Evolutionary conservation across 345 rosid genomes (phyloP), one percentile per base, ranked within the genome.

Genomic region (Hevea brasiliensis): DNA sequence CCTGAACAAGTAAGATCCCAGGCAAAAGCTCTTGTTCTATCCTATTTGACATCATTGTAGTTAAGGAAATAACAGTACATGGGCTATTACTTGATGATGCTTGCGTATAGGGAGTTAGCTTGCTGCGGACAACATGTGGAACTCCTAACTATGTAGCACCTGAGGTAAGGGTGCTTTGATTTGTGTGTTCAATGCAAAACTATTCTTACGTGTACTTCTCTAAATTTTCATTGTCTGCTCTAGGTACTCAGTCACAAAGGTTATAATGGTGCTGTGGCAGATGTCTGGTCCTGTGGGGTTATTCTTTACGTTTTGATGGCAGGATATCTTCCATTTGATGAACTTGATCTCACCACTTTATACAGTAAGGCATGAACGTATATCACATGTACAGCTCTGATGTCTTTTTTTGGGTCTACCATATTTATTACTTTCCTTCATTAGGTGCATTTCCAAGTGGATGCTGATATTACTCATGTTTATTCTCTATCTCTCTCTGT

Each of bases 101-200:
- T 55, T 84, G 67, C 47, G 24, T 20, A 14, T 62, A 92, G 98
- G 98, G 97, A 72, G 96, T 90, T 79, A 88, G 91, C 76, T 61
- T 92, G 64, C 88, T 94, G 24, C 87, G 86, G 80, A 94, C 99
- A 70, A 94, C 99, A 26, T 92, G 99, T 77, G 99, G 99, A 58
- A 92, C 98, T 58, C 98, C 97, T 55, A 94, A 94, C 77, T 94
- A 94, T 66, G 98, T 94, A 32, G 99, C 99, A 67, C 99, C 99
- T 29, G 99, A 94, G 99, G 98, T 92, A 41, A 15, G 51, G 57
- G 3, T 23, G 53, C 2, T 61, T 37, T 64, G 24, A 29, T n/a
- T 40, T 55, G 27, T 54, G 40, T 17, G 21, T 64, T 68, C 20
- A 60, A 20, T 11, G 41, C 4, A 50, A 35, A n/a, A 41, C 23